Base-by-base conservation (phyloP, 2,329 filamentous ascomycete species). In the Xylariaceae sp. region DNA sequence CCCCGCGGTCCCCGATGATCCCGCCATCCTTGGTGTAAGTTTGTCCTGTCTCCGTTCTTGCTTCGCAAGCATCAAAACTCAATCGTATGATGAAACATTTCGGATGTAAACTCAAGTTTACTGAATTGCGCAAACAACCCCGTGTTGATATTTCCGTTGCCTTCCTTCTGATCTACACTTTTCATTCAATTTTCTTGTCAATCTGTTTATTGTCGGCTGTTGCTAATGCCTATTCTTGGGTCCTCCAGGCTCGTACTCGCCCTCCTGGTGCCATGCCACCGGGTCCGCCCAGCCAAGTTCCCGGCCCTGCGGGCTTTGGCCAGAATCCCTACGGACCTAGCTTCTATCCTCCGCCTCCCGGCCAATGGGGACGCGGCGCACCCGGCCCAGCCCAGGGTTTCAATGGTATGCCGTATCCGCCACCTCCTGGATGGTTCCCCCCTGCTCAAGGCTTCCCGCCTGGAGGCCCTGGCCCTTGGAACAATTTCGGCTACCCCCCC, bases 131-230 rank as follows among this genome's bases (percentile, higher is more conserved):
- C 92, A 96, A 87, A 85, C 80, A 91, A 81, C 88, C 80, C 83
- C 83, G 80, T 96, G 92, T 96, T 87, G 92, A 96, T 85, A 88
- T 89, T 88, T 96, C 92, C 92, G 92, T 96, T 97, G 92, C 92
- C 92, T 97, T 97, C 92, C 92, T 97, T 96, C 92, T 97, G 92
- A 96, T 86, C 72, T 64, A 69, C 58, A 58, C 66, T 67, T 68
- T 66, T 65, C 63, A 59, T 56, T 51, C 67, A 57, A 53, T 57
- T 64, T 53, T 65, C 51, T 53, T 44, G 7, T 39, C 9, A 45
- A 10, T 10, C 18, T 1, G n/a, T 55, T 39, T 13, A 10, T 49
- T 37, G 18, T 6, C 17, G 30, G 42, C 62, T 47, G 63, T 63
- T 63, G 64, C 63, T 78, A 67, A 72, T 51, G 53, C 60, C 51